Evolutionary conservation across 176 grass and related monocot genomes (phyloP).

Genomic region (Bothriochloa decipiens): DNA sequence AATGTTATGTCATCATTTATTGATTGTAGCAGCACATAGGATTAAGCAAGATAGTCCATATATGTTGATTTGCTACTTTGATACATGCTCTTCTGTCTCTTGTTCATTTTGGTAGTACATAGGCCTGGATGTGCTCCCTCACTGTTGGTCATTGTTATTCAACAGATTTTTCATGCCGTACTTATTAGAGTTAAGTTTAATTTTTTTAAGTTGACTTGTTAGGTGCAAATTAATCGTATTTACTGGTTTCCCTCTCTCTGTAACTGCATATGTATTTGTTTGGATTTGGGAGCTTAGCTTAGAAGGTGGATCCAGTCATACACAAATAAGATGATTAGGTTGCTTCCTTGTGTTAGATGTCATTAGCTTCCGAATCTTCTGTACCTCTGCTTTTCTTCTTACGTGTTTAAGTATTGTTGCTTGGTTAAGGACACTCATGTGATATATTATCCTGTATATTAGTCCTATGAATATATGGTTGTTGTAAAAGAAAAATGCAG

Average conservation of each 20-base stretch:
- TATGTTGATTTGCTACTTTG: not conserved
- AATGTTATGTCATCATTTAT: not conserved
- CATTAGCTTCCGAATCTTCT: not conserved
- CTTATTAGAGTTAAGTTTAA: slow-evolving; percentile 12
- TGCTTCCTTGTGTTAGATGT: not conserved
- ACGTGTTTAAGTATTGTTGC: not conserved
- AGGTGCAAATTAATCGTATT: not conserved
- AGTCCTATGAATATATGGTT: not conserved
- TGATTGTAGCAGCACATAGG: not conserved
- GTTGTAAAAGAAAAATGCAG: not conserved
- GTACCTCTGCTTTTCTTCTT: not conserved
- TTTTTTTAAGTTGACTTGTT: not conserved
- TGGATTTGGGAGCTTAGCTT: not conserved
- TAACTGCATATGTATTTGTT: slow-evolving; percentile 1
- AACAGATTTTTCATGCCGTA: not conserved
- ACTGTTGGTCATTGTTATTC: not conserved
- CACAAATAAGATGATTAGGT: not conserved
- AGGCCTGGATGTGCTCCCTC: not conserved
- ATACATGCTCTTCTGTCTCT: not conserved
- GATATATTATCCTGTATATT: not conserved
- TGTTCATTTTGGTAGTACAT: not conserved
- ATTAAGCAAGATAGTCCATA: not conserved
- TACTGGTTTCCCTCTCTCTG: not conserved
- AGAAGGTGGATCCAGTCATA: not conserved
- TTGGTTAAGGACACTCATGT: not conserved